These are phyloP conservation scores for Erodium trifolium DNA, from an alignment of 441 rosid genomes.

Conservation along the genomic window DNA sequence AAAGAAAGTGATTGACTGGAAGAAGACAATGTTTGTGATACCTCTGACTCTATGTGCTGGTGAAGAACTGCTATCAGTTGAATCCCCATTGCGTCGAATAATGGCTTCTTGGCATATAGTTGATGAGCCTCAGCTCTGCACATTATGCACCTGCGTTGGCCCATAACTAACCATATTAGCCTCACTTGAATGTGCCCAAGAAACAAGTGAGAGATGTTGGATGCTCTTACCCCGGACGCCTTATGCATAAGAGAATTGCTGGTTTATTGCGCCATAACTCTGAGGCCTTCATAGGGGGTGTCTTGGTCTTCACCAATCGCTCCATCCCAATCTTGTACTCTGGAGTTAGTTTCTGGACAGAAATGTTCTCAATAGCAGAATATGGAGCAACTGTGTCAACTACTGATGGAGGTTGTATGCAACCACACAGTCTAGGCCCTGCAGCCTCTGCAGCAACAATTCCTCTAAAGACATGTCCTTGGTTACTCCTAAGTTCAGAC, in stretches of 20 bases:
- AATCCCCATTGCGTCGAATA: constrained; percentile 54
- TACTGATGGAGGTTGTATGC: constrained; percentile 47
- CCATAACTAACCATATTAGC: background rate
- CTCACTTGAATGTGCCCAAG: background rate
- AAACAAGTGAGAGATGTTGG: background rate
- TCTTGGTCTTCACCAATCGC: constrained; percentile 40
- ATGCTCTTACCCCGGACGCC: constrained; percentile 50
- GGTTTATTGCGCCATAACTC: constrained; percentile 55
- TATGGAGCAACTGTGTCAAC: constrained; percentile 42
- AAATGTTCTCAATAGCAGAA: constrained; percentile 38
- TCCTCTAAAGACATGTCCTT: constrained; percentile 53
- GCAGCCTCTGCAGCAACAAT: constrained; percentile 56
- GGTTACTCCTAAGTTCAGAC: constrained; percentile 44
- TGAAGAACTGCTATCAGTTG: constrained; percentile 57
- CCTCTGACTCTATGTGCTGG: constrained; percentile 58
- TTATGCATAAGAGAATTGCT: constrained; percentile 48
- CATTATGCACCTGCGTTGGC: constrained; percentile 59
- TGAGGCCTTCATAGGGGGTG: constrained; percentile 63
- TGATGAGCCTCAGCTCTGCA: constrained; percentile 74
- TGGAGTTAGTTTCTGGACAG: constrained; percentile 45
- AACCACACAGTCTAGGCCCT: constrained; percentile 52
- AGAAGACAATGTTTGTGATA: constrained; percentile 14
- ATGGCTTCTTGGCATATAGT: constrained; percentile 47
- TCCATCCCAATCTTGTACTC: constrained; percentile 53
- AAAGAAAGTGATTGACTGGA: background rate